phyloP scores from a whole-genome alignment of 176 grass and related monocot genomes.

The Oropetium thomaeum region DNA sequence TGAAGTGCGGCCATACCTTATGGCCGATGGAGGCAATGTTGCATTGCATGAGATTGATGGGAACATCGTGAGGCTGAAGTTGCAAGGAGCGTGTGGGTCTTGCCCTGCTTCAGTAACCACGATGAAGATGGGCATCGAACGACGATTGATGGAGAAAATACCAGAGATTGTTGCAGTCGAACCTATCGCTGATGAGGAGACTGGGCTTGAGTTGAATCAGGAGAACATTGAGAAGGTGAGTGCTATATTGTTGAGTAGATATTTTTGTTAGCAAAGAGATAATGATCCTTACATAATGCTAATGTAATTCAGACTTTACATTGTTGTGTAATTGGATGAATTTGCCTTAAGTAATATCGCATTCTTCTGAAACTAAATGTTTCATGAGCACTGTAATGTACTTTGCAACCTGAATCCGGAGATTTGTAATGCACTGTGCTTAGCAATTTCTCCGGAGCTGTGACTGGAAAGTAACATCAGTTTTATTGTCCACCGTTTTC shows the following conservation, averaged over 20 bases:
- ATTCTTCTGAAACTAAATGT: background rate
- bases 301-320: background rate
- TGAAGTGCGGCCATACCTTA: constrained; percentile 98
- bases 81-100: constrained; percentile 95
- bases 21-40: constrained; percentile 93
- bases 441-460: background rate
- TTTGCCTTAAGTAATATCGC: background rate
- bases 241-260: background rate
- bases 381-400: background rate
- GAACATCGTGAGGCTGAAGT: constrained; percentile 77
- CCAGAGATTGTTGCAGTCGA: constrained; percentile 92
- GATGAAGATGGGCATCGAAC: constrained; percentile 93
- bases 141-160: constrained; percentile 96
- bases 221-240: constrained; percentile 95
- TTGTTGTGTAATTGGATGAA: background rate
- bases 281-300: background rate
- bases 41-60: constrained; percentile 88
- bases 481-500: background rate
- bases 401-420: background rate
- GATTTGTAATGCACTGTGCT: background rate
- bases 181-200: constrained; percentile 78
- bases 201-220: constrained; percentile 77
- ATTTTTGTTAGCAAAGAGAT: background rate
- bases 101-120: constrained; percentile 93
- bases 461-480: background rate